Evolutionary conservation across 768 basidiomycete genomes (phyloP).

Genomic region (Rubroboletus pulcherrimus): DNA sequence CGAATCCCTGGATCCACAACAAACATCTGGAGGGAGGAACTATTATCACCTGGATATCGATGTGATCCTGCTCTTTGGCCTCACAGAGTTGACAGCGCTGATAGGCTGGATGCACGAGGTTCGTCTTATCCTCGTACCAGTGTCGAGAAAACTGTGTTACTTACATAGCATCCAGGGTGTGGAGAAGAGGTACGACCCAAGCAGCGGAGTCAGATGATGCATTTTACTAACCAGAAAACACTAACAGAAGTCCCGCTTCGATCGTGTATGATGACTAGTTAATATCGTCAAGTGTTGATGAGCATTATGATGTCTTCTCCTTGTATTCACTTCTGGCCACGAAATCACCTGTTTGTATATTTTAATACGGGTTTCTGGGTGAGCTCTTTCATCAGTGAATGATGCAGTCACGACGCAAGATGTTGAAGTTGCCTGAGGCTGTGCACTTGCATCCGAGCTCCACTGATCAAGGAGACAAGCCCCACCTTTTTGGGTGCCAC

Average conservation of each 20-base stretch:
- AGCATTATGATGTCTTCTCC: background rate
- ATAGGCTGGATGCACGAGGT: slow-evolving; percentile 38
- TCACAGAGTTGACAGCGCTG: slow-evolving; percentile 44
- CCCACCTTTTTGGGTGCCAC: background rate
- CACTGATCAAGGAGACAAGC: too few species aligned
- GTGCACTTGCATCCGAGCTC: background rate
- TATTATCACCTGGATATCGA: slow-evolving; percentile 26
- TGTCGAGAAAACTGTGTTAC: background rate
- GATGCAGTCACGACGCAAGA: background rate
- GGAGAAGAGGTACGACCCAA: slow-evolving; percentile 10
- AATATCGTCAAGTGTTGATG: background rate
- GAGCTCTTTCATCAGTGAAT: background rate
- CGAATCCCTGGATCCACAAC: background rate
- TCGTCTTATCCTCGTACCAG: background rate
- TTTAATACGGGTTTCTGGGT: background rate
- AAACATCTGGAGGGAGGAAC: background rate
- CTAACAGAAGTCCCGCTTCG: slow-evolving; percentile 18
- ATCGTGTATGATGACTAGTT: slow-evolving; percentile 20
- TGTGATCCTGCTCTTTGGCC: slow-evolving; percentile 38
- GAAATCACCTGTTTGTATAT: background rate
- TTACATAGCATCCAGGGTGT: slow-evolving; percentile 13
- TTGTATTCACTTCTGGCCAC: background rate
- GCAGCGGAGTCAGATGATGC: background rate
- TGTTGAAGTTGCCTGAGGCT: too few species aligned
- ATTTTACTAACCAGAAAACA: background rate